These are phyloP conservation scores for Vitis hybrid DNA, from an alignment of 177 flowering plant species.

Conservation along the genomic window DNA sequence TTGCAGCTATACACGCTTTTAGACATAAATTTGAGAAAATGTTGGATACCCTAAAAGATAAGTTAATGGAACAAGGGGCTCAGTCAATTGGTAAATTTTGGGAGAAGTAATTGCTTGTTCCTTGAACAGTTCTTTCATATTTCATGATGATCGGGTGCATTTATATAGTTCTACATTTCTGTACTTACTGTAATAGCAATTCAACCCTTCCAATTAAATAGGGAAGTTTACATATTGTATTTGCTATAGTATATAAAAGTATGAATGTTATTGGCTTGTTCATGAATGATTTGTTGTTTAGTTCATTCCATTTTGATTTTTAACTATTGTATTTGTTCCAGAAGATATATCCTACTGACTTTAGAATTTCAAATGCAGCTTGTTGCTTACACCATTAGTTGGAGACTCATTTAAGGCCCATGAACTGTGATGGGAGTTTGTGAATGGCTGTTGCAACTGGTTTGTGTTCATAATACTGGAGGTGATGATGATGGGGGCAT, in stretches of 20 bases:
- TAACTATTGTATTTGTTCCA: not conserved
- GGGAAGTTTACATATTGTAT: not conserved
- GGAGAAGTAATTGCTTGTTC: too few relatives aligned
- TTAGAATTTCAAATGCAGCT: constrained; percentile 7
- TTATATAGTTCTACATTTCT: too few relatives aligned
- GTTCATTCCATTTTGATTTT: not conserved
- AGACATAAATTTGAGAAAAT: too few relatives aligned
- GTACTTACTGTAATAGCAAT: too few relatives aligned
- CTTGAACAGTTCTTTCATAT: too few relatives aligned
- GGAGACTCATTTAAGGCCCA: constrained; percentile 3
- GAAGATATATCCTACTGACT: not conserved
- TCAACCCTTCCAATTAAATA: too few relatives aligned
- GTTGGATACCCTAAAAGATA: too few relatives aligned
- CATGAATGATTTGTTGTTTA: not conserved
- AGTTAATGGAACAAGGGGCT: too few relatives aligned
- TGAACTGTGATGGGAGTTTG: constrained; percentile 27
- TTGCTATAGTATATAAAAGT: not conserved
- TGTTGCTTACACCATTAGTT: not conserved
- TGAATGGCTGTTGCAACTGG: constrained; percentile 31
- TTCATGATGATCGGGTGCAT: too few relatives aligned
- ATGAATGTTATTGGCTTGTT: not conserved
- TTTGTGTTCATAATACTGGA: constrained; percentile 15
- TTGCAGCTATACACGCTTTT: too few relatives aligned
- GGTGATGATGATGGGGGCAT: constrained; percentile 21
- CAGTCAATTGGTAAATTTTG: too few relatives aligned